Conservation (phyloP, 2,329 filamentous ascomycete species). For the Trichoderma aggressivum region DNA sequence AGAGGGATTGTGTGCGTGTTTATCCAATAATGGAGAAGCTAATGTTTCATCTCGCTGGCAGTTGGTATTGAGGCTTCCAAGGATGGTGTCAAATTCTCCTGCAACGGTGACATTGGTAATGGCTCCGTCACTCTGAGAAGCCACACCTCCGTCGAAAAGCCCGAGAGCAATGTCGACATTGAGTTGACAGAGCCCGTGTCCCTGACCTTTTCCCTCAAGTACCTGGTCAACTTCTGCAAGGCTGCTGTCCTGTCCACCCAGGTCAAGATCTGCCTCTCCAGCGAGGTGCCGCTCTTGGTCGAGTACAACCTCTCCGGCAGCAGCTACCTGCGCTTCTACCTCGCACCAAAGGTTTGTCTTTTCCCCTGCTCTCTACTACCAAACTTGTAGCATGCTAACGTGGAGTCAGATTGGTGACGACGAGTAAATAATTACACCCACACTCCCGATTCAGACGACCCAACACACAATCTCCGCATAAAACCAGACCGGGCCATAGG, state of each 20-base stretch:
- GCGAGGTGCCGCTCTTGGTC: conserved; percentile 92
- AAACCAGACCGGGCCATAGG: conserved; percentile 12
- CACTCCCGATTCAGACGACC: not conserved
- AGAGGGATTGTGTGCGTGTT: not conserved
- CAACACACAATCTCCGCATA: not conserved
- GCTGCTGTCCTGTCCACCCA: conserved; percentile 75
- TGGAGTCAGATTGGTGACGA: conserved; percentile 38
- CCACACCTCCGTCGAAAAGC: conserved; percentile 86
- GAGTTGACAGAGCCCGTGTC: conserved; percentile 87
- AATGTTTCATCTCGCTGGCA: conserved; percentile 35
- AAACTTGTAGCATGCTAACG: not conserved
- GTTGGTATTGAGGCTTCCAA: conserved; percentile 95
- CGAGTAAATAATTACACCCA: conserved; percentile 33
- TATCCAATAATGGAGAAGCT: not conserved
- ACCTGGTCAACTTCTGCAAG: conserved; percentile 99
- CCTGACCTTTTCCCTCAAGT: conserved; percentile 97
- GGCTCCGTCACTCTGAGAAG: conserved; percentile 88
- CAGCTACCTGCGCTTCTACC: conserved; percentile 93
- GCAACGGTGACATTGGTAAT: conserved; percentile 92
- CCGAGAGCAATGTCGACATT: conserved; percentile 80
- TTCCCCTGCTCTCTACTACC: not conserved
- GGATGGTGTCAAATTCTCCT: conserved; percentile 94
- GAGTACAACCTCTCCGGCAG: conserved; percentile 80
- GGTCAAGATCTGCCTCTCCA: conserved; percentile 91
- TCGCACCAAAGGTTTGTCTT: conserved; percentile 84